A percentile compares a stretch with the other conserved stretches of the same genome.
Evolutionary conservation across 169 alveolate genomes (phyloP).

Genomic region (Perkinsus chesapeaki): DNA sequence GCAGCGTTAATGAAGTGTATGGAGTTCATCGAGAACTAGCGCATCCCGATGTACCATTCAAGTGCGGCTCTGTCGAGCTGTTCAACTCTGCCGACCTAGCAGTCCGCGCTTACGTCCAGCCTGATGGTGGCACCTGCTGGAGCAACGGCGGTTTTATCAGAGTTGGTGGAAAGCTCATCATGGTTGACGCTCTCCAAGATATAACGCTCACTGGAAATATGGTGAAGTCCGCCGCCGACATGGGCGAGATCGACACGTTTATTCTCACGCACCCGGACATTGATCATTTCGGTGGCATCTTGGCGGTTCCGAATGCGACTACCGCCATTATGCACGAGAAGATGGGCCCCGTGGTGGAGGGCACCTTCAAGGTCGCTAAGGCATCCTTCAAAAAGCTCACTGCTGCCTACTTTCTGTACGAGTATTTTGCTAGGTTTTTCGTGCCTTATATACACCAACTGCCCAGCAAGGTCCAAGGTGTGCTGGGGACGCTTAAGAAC

Average conservation of each 20-base stretch:
- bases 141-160: neutral
- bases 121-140: neutral
- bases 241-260: neutral
- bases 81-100: neutral
- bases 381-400: neutral
- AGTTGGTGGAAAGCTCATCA: neutral
- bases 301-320: neutral
- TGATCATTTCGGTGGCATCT: neutral
- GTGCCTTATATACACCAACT: neutral
- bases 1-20: neutral
- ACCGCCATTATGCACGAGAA: neutral
- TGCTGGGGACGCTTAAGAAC: neutral
- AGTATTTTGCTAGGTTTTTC: neutral
- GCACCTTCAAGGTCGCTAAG: neutral
- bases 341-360: neutral
- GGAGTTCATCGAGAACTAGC: neutral
- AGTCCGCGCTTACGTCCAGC: neutral
- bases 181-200: neutral
- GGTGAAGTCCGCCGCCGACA: neutral
- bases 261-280: neutral
- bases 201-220: neutral
- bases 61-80: neutral
- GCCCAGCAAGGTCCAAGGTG: neutral
- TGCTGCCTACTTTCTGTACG: neutral
- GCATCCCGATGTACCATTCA: neutral